These are phyloP conservation scores for Lachnellula willkommii DNA, from an alignment of 2,329 filamentous ascomycete species.

Conservation along the genomic window DNA sequence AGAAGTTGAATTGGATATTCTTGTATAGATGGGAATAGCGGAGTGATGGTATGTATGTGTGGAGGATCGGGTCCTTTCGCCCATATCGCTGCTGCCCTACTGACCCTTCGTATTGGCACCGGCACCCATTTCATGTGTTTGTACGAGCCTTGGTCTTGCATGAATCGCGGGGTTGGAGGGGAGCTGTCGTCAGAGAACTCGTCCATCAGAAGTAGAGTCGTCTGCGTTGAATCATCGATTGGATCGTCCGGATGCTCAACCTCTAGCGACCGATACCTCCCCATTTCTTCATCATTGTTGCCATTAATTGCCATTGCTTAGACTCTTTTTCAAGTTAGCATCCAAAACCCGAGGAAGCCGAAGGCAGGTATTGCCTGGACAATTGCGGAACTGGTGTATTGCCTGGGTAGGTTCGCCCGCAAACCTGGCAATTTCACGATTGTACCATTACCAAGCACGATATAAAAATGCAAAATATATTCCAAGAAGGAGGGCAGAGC, in stretches of 20 bases:
- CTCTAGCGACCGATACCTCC: slow-evolving; percentile 13
- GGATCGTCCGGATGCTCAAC: slow-evolving; percentile 29
- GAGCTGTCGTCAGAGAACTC: slow-evolving; percentile 40
- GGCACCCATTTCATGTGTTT: slow-evolving; percentile 52
- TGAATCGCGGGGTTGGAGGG: slow-evolving; percentile 53
- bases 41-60: slow-evolving; percentile 47
- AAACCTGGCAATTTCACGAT: neutral
- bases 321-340: neutral
- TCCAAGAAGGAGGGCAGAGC: neutral
- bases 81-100: slow-evolving; percentile 44
- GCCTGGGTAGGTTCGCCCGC: neutral
- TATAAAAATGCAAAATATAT: neutral
- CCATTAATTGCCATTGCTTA: neutral
- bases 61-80: slow-evolving; percentile 51
- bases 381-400: too few species aligned
- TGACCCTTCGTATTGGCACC: slow-evolving; percentile 46
- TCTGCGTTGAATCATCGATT: slow-evolving; percentile 25
- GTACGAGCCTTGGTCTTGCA: slow-evolving; percentile 49
- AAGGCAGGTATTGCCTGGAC: too few species aligned
- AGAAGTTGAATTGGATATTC: slow-evolving; percentile 59
- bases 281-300: slow-evolving; percentile 19
- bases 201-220: slow-evolving; percentile 33
- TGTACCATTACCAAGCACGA: neutral
- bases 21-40: slow-evolving; percentile 62
- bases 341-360: neutral